Base-by-base conservation (phyloP, 768 basidiomycete species). In the Kwoniella heveanensis region DNA sequence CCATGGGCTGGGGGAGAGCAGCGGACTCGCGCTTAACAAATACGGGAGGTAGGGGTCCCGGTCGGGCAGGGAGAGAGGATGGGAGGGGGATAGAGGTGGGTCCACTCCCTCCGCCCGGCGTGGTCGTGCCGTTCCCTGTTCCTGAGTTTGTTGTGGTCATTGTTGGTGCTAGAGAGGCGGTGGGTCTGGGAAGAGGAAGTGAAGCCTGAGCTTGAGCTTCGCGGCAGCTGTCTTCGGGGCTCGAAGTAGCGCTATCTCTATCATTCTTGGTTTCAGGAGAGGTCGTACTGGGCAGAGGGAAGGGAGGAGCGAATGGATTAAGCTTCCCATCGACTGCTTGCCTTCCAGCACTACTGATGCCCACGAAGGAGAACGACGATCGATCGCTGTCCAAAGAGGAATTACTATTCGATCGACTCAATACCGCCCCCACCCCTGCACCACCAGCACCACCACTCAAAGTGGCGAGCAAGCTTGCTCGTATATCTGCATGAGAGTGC, bases 1-100 rank as follows among this genome's bases (percentile, higher is more conserved):
- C 39, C 76, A 77, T 77, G 1, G 73, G 64, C 51, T 72, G 71
- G 13, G 76, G 72, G 15, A 77, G 55, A 3, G 69, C 66, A 0
- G 73, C 71, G 1, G 71, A 65, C 49, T 77, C 76, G 22, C 66
- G 60, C 39, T 69, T 67, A 52, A 74, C 60, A 46, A 72, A 74
- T 0, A 77, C 68, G 4, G 76, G 76, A 7, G 76, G 59, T 9
- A 72, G 51, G 1, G 60, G 58, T 9, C 65, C 61, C 27, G 72
- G 73, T 54, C 57, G 65, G 9, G 37, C n/a, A 2, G 70, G 70
- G 0, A 71, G 57, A 6, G 63, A 59, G 2, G 65, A 30, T 19
- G 73, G 69, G 2, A 72, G 60, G 2, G 39, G 48, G 48, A 26
- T 49, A 12, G 48, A 24, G 17, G 21, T 19, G 22, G n/a, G n/a